Evolutionary conservation across 192 early-diverging fungal species (phyloP), one percentile per base, ranked within the genome.

Genomic region (Umbelopsis sp.): DNA sequence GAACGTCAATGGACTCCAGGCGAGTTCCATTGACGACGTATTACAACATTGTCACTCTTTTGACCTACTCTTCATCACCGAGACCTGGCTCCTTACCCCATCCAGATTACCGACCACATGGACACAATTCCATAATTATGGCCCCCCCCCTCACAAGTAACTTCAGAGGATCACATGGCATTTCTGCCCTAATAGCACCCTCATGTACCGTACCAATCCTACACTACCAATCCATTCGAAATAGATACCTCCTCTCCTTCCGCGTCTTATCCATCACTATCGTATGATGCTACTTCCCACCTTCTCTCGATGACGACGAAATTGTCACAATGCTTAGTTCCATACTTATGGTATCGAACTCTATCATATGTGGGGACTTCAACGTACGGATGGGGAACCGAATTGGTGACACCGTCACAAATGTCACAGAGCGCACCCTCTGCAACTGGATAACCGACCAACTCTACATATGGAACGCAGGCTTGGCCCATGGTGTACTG

Each of bases 41-140:
- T 51, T 74, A 26, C 66, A 54, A 31, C 59, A 62, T 51, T 52
- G 66, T 22, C 51, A 68, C 24, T 54, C 50, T 50, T 52, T 74
- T 44, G 8, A 36, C 32, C 45, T 74, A 0, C 44, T 74, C 2
- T 74, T 74, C 20, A 74, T 74, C 45, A 74, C 73, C 25, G 73
- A 74, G 66, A 69, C 66, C 69, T 74, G 73, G 66, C 66, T 74
- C 44, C 45, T 69, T 17, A 29, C 73, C 47, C 73, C 73, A 7
- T 52, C 36, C 9, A 41, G 47, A 41, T 49, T 74, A 22, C 66
- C n/a, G 3, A 69, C 67, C 2, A 31, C 67, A 12, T 74, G 73
- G 73, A n/a, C 32, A 10, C 66, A 74, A 38, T 53, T 52, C 49
- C 66, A 74, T 17, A 54, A 38, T 12, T 65, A 52, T 69, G 73